Percentiles rank a stretch among this genome's conserved stretches.
phyloP scores from a whole-genome alignment of 352 stramenopile species.

The Thalassiosira exigua region DNA sequence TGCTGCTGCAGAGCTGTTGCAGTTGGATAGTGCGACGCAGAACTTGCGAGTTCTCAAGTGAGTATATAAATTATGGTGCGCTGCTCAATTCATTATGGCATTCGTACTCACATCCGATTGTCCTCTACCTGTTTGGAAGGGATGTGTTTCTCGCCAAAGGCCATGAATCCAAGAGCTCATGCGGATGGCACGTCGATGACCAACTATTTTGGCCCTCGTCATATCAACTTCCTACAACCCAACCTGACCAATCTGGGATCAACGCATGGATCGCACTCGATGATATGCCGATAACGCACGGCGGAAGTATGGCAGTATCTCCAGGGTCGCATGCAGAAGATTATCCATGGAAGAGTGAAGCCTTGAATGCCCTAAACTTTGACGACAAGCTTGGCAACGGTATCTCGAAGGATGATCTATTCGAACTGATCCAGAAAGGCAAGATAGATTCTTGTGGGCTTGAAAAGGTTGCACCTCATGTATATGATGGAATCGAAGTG shows the following conservation, averaged over 20 bases:
- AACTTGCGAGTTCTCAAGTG: conserved; percentile 28
- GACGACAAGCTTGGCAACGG: conserved; percentile 5
- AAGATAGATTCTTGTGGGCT: conserved; percentile 32
- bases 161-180: conserved; percentile 26
- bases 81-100: too few species aligned
- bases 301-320: conserved; percentile 38
- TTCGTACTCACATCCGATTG: too few species aligned
- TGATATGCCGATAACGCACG: conserved; percentile 41
- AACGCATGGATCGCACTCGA: conserved; percentile 55
- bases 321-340: conserved; percentile 25
- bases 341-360: conserved; percentile 32
- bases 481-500: conserved; percentile 35
- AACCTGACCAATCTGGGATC: conserved; percentile 15
- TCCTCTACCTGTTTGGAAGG: too few species aligned
- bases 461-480: conserved; percentile 16
- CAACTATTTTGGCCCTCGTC: conserved; percentile 43
- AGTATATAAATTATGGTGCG: too few species aligned
- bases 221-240: conserved; percentile 1
- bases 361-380: conserved; percentile 27
- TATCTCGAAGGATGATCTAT: conserved; percentile 28
- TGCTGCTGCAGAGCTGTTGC: conserved; percentile 24
- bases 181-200: conserved; percentile 53
- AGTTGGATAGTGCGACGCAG: conserved; percentile 20
- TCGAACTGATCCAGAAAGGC: conserved; percentile 15
- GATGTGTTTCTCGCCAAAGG: conserved; percentile 41